A percentile compares a stretch with the other conserved stretches of the same genome.
phyloP scores from a whole-genome alignment of 345 rosid species.

The Dovyalis caffra region DNA sequence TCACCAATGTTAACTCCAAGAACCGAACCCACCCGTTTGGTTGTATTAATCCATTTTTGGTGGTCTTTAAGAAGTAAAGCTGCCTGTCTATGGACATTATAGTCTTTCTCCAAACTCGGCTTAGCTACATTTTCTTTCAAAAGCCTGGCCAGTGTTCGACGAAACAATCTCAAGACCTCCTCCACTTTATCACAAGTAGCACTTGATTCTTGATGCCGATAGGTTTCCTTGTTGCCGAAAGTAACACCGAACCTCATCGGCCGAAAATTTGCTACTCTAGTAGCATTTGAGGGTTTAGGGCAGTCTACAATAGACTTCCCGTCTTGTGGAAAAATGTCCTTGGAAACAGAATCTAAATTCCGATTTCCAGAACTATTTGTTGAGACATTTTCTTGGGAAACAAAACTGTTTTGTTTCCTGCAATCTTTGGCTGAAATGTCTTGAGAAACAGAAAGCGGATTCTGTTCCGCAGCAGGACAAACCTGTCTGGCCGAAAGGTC shows the following conservation, averaged over 20 bases:
- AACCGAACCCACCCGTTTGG: constrained; percentile 11
- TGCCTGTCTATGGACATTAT: neutral
- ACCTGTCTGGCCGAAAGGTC: neutral
- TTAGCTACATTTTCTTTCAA: neutral
- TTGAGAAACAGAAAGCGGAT: no score
- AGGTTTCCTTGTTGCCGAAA: neutral
- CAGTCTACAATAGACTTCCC: no score
- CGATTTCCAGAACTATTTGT: neutral
- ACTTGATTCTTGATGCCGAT: neutral
- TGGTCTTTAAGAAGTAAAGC: neutral
- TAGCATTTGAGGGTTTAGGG: no score
- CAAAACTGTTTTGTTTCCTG: neutral
- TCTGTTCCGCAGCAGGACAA: neutral
- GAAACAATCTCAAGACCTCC: neutral
- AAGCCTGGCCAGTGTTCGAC: neutral
- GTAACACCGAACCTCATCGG: neutral
- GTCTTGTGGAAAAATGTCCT: no score
- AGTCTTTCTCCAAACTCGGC: neutral
- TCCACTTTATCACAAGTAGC: neutral
- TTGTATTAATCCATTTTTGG: constrained; percentile 6
- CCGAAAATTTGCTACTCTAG: neutral
- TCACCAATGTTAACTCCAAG: constrained; percentile 35
- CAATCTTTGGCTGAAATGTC: neutral
- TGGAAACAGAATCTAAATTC: neutral
- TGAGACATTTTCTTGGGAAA: neutral